Percentiles rank a stretch among this genome's conserved stretches.
Evolutionary conservation across 192 early-diverging fungal genomes (phyloP).

Genomic region (Borealophlyctis nickersoniae): DNA sequence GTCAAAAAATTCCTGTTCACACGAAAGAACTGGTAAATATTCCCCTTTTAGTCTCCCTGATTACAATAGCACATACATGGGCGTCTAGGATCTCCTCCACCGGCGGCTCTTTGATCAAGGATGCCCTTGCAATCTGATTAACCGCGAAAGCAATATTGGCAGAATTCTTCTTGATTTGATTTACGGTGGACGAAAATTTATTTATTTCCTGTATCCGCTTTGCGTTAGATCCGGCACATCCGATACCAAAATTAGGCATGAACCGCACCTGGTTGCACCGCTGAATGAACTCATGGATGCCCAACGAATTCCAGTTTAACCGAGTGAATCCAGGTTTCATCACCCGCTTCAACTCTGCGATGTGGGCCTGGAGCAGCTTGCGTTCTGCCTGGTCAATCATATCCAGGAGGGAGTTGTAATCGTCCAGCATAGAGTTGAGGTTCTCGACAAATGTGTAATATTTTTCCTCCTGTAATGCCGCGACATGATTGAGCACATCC

Average conservation of each 20-base stretch:
- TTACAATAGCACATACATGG: constrained; percentile 51
- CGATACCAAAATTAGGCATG: no score
- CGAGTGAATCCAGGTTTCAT: constrained; percentile 63
- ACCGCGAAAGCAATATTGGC: constrained; percentile 55
- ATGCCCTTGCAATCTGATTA: constrained; percentile 46
- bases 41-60: no score
- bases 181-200: constrained; percentile 60
- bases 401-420: constrained; percentile 47
- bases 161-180: constrained; percentile 59
- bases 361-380: constrained; percentile 49
- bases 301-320: constrained; percentile 64
- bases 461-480: constrained; percentile 51
- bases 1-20: constrained; percentile 58
- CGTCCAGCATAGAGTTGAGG: constrained; percentile 50
- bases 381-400: constrained; percentile 51
- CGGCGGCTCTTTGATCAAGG: constrained; percentile 50
- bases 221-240: no score
- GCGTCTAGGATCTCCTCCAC: constrained; percentile 52
- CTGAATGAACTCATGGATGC: constrained; percentile 60
- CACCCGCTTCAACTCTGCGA: constrained; percentile 55
- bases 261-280: constrained; percentile 45
- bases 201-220: constrained; percentile 48
- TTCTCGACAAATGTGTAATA: constrained; percentile 57
- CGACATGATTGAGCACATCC: constrained; percentile 4
- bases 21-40: no score